phyloP scores from a whole-genome alignment of 2,329 filamentous ascomycete genomes.

The Aureobasidium zeae region DNA sequence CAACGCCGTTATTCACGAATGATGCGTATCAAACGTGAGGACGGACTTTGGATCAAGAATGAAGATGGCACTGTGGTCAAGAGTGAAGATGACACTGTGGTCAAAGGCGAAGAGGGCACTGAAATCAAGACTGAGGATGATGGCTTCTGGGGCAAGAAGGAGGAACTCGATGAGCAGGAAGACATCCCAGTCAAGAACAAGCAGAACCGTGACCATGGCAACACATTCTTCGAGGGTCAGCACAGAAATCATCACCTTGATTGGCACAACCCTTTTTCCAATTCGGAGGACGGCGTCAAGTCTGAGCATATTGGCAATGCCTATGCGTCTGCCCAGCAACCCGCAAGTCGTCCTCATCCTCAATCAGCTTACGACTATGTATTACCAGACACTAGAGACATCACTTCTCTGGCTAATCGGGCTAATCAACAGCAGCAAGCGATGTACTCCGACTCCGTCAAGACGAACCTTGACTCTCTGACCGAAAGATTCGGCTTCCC shows the following conservation, averaged over 20 bases:
- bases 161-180: conserved; percentile 1
- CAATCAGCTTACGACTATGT: not conserved
- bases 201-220: not conserved
- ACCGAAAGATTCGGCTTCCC: not conserved
- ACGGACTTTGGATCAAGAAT: conserved; percentile 6
- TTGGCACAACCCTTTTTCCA: not conserved
- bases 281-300: not conserved
- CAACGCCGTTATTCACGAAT: not conserved
- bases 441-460: not conserved
- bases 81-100: conserved; percentile 1
- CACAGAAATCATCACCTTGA: not conserved
- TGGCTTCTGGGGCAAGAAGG: conserved; percentile 6
- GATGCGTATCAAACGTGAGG: conserved; percentile 11
- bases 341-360: not conserved
- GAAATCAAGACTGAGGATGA: conserved; percentile 4
- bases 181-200: not conserved
- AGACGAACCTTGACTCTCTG: not conserved
- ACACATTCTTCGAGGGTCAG: not conserved
- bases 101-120: conserved; percentile 3
- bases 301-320: not conserved
- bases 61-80: not conserved
- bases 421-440: not conserved
- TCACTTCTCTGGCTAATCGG: not conserved
- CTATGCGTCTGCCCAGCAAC: not conserved
- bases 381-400: not conserved